These are phyloP conservation scores for Epichloe bromicola DNA, from an alignment of 2,329 filamentous ascomycete species.

Conservation along the genomic window DNA sequence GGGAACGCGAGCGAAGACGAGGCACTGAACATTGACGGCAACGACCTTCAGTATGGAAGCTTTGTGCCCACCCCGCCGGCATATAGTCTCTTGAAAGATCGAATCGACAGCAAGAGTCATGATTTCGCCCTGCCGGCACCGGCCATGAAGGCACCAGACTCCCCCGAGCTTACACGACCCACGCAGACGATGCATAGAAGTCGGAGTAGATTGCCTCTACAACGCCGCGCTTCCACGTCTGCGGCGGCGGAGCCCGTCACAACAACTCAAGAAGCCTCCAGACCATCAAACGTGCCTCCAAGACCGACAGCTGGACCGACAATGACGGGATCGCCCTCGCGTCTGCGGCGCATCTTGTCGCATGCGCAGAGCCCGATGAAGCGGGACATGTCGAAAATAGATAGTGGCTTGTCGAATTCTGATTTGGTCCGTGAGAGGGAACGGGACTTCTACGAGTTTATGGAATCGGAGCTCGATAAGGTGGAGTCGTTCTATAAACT, in stretches of 20 bases:
- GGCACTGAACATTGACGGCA: constrained; percentile 17
- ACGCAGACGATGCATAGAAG: constrained; percentile 9
- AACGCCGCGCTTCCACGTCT: constrained; percentile 27
- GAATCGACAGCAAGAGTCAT: constrained; percentile 11
- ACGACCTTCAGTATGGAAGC: constrained; percentile 38
- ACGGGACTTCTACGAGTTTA: constrained; percentile 74
- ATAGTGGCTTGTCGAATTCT: constrained; percentile 31
- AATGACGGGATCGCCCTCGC: constrained; percentile 15
- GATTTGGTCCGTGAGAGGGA: constrained; percentile 60
- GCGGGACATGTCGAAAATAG: constrained; percentile 18
- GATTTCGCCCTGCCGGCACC: constrained; percentile 42
- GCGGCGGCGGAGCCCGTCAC: constrained; percentile 13
- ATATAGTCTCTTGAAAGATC: constrained; percentile 12
- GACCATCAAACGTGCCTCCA: constrained; percentile 6
- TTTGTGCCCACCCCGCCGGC: constrained; percentile 31
- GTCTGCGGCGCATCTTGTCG: constrained; percentile 23
- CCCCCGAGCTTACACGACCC: constrained; percentile 14
- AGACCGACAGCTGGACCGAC: constrained; percentile 5
- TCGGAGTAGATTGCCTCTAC: constrained; percentile 15
- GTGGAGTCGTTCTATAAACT: constrained; percentile 79
- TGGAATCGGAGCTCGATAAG: constrained; percentile 78
- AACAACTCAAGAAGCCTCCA: not conserved
- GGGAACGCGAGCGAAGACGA: constrained; percentile 1
- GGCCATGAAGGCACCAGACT: constrained; percentile 28
- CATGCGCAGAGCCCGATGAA: constrained; percentile 10